These are phyloP conservation scores for Phallus indusiatus DNA, from an alignment of 768 basidiomycete species.

Conservation along the genomic window DNA sequence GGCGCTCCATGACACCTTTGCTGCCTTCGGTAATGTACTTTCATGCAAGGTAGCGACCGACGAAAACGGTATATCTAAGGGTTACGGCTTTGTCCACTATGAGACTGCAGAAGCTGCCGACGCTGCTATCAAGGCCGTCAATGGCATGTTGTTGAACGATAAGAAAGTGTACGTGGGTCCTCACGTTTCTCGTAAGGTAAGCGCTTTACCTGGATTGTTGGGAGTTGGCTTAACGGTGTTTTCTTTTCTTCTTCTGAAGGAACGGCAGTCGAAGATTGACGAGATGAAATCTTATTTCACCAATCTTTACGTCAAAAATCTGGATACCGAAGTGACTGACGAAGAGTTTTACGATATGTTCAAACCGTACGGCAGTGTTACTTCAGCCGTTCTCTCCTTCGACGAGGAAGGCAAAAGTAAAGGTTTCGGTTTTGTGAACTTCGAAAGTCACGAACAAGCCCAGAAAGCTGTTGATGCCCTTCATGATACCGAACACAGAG, in stretches of 20 bases:
- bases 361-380: conserved; percentile 65
- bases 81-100: conserved; percentile 99
- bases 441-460: conserved; percentile 85
- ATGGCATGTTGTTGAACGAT: conserved; percentile 98
- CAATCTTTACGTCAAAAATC: conserved; percentile 97
- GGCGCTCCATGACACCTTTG: conserved; percentile 99
- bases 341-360: conserved; percentile 85
- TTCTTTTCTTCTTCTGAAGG: too few species aligned
- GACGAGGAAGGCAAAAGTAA: conserved; percentile 91
- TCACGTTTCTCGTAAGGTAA: conserved; percentile 91
- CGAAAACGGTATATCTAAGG: conserved; percentile 90
- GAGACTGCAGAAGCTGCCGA: conserved; percentile 96
- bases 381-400: conserved; percentile 75
- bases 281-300: conserved; percentile 97
- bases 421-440: conserved; percentile 99
- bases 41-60: conserved; percentile 99
- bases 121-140: conserved; percentile 94
- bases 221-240: neutral
- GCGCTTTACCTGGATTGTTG: conserved; percentile 12
- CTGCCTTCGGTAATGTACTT: conserved; percentile 95
- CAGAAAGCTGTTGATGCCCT: conserved; percentile 81
- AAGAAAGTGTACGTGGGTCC: conserved; percentile 99
- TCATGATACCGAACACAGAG: conserved; percentile 75
- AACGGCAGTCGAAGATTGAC: conserved; percentile 96
- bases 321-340: conserved; percentile 74